Evolutionary conservation across 352 stramenopile species (phyloP).

Genomic region (Pythium plurisporium): DNA sequence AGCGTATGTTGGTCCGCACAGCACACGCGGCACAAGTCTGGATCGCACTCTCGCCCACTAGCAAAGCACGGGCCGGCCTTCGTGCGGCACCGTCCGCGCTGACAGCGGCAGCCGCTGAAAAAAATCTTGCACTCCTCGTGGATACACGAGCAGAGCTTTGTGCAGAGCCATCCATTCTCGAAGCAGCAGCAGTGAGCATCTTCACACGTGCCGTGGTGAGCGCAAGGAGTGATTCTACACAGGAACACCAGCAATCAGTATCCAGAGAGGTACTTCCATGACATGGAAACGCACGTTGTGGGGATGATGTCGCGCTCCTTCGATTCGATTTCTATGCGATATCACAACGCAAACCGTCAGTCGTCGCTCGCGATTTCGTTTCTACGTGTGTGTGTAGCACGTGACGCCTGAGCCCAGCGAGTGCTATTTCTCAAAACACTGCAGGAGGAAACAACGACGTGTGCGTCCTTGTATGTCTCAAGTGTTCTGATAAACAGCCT

Average conservation of each 20-base stretch:
- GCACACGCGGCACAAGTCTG: conserved; percentile 88
- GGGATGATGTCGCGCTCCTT: conserved; percentile 17
- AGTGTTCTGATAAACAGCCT: conserved; percentile 11
- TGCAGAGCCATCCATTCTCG: conserved; percentile 86
- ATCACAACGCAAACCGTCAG: too few relatives aligned
- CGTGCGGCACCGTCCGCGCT: conserved; percentile 70
- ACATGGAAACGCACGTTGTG: conserved; percentile 14
- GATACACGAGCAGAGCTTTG: conserved; percentile 87
- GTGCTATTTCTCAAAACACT: conserved; percentile 26
- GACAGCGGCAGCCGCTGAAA: conserved; percentile 86
- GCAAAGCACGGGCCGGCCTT: conserved; percentile 90
- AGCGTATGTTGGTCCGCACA: conserved; percentile 38
- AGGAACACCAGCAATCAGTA: too few relatives aligned
- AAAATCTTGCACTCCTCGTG: conserved; percentile 84
- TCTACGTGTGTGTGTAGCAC: conserved; percentile 19
- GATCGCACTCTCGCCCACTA: conserved; percentile 89
- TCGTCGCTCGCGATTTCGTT: neutral
- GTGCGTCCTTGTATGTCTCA: conserved; percentile 15
- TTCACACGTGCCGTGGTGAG: conserved; percentile 83
- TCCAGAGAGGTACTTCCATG: too few relatives aligned
- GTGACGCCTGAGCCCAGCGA: conserved; percentile 13
- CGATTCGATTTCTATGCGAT: conserved; percentile 16
- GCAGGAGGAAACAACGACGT: conserved; percentile 16
- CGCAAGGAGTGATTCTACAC: conserved; percentile 83
- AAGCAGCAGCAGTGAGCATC: conserved; percentile 86